Evolutionary conservation across 306 rosid genomes (phyloP).

Genomic region (Hippophae gyantsensis): DNA sequence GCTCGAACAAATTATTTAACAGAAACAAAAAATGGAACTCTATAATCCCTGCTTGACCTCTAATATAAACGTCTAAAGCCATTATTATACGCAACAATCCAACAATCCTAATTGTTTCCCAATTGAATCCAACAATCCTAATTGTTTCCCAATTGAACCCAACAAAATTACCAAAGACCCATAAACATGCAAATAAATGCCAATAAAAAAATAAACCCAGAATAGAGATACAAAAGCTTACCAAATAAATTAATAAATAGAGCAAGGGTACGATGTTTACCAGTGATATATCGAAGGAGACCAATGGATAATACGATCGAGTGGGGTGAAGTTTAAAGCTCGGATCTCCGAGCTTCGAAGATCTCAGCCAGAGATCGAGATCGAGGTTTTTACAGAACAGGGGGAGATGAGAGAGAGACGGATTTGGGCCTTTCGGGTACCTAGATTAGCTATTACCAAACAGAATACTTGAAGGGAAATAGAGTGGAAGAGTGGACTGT

Average conservation of each 20-base stretch:
- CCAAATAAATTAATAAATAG: neutral
- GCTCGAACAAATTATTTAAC: neutral
- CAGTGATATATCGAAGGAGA: conserved; percentile 6
- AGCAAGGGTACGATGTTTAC: conserved; percentile 14
- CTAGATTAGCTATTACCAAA: no score
- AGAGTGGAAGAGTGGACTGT: no score
- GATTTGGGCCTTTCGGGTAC: no score
- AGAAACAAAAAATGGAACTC: neutral
- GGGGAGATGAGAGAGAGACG: conserved; percentile 6
- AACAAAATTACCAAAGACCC: no score
- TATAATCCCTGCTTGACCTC: neutral
- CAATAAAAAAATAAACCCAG: neutral
- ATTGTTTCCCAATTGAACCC: no score
- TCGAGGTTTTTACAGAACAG: conserved; percentile 58
- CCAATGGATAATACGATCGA: neutral
- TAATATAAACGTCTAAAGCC: neutral
- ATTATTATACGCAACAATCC: no score
- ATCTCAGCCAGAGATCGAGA: conserved; percentile 36
- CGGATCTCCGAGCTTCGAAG: conserved; percentile 32
- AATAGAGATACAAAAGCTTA: no score
- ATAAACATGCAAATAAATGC: neutral
- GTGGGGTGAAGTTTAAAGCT: conserved; percentile 6
- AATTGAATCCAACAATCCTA: no score
- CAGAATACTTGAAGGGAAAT: no score
- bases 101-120: no score